phyloP scores from a whole-genome alignment of 2,329 filamentous ascomycete species.

The Scleromitrula shiraiana region DNA sequence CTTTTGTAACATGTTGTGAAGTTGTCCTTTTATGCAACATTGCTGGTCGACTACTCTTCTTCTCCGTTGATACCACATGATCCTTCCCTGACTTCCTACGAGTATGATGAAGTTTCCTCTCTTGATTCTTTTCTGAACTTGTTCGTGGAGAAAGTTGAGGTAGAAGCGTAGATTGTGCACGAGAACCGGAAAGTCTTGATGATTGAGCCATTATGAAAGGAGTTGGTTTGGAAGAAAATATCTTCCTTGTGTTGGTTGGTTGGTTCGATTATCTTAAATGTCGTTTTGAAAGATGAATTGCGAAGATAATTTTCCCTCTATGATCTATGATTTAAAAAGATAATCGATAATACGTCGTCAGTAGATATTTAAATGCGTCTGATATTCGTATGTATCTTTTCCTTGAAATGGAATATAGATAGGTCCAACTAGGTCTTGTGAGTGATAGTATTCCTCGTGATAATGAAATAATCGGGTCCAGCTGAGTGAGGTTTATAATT shows the following conservation, averaged over 20 bases:
- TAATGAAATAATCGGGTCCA: not conserved
- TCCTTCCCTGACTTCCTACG: constrained; percentile 25
- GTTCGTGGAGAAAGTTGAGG: constrained; percentile 20
- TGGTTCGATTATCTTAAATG: not conserved
- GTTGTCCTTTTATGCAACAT: constrained; percentile 15
- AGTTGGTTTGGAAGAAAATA: not conserved
- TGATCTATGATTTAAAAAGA: not conserved
- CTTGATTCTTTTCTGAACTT: constrained; percentile 13
- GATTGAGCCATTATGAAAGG: constrained; percentile 23
- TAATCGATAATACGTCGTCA: not conserved
- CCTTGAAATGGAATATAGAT: not conserved
- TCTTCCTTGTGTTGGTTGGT: not conserved
- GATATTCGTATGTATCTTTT: not conserved
- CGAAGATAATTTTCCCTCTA: not conserved
- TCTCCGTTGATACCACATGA: constrained; percentile 15
- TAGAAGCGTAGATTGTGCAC: constrained; percentile 12
- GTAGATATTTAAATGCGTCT: not conserved
- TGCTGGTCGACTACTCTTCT: constrained; percentile 19
- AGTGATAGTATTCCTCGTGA: constrained; percentile 7
- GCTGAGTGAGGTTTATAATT: not conserved
- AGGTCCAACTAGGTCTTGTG: constrained; percentile 3
- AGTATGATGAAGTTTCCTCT: constrained; percentile 10
- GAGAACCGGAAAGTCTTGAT: constrained; percentile 20
- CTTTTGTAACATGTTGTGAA: constrained; percentile 18
- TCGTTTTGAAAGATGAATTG: not conserved